Percentiles rank a stretch among this genome's conserved stretches.
Conservation (phyloP, 1,284 basidiomycete species). For the Marasmius tenuissimus region DNA sequence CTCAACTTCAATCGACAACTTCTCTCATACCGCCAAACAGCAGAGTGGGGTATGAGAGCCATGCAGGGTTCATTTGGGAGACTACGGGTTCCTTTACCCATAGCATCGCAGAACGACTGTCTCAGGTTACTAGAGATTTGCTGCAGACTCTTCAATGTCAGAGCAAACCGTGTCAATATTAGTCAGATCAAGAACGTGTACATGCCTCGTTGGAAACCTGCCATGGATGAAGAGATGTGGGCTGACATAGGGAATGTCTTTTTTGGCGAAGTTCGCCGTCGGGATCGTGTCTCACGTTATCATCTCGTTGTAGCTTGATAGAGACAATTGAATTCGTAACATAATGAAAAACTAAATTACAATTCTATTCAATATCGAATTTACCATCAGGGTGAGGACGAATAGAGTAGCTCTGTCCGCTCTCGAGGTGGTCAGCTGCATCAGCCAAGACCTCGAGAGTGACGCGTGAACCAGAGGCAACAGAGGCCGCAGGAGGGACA, state of each 20-base stretch:
- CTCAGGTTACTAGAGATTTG: slow-evolving; percentile 19
- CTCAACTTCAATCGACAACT: slow-evolving; percentile 26
- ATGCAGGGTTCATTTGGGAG: slow-evolving; percentile 44
- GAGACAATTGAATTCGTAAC: background rate
- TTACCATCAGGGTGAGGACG: background rate
- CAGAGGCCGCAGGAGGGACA: no score
- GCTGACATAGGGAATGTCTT: slow-evolving; percentile 30
- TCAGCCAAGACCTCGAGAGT: background rate
- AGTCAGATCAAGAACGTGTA: slow-evolving; percentile 42
- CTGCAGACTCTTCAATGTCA: slow-evolving; percentile 32
- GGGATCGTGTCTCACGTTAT: slow-evolving; percentile 31
- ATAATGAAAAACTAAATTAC: no score
- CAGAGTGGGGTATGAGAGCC: slow-evolving; percentile 44
- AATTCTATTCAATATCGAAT: background rate
- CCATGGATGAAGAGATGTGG: slow-evolving; percentile 29
- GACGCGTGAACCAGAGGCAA: background rate
- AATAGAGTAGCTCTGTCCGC: background rate
- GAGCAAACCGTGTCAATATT: slow-evolving; percentile 29
- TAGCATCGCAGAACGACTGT: slow-evolving; percentile 22
- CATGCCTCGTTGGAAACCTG: slow-evolving; percentile 30
- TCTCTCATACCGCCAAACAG: slow-evolving; percentile 39
- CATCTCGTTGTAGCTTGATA: slow-evolving; percentile 19
- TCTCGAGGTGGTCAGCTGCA: background rate
- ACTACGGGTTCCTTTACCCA: slow-evolving; percentile 35
- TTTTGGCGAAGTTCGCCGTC: slow-evolving; percentile 27